phyloP scores from a whole-genome alignment of 2,329 filamentous ascomycete species.

The Microthyrium microscopicum region DNA sequence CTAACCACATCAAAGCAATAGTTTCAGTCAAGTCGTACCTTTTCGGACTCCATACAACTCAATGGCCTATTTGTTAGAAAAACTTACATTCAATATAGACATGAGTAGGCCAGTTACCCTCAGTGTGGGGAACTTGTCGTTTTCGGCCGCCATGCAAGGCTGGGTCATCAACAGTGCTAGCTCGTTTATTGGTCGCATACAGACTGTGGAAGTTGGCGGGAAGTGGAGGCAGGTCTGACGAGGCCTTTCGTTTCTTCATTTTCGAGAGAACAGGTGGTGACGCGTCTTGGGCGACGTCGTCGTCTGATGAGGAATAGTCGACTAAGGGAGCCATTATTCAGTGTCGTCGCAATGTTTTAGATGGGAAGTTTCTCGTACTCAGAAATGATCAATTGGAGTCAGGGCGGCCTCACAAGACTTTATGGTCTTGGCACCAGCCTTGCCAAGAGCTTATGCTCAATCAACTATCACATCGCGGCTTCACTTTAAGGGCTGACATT shows the following conservation, averaged over 20 bases:
- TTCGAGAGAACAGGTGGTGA: neutral
- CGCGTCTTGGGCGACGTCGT: conserved; percentile 10
- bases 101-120: conserved; percentile 86
- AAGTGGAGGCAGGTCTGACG: conserved; percentile 46
- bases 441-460: too few species aligned
- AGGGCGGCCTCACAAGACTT: too few species aligned
- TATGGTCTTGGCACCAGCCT: too few species aligned
- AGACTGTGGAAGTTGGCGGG: conserved; percentile 73
- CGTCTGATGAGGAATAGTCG: conserved; percentile 43
- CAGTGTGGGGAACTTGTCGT: conserved; percentile 65
- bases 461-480: too few species aligned
- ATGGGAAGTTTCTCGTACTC: too few species aligned
- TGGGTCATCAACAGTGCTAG: conserved; percentile 67
- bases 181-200: conserved; percentile 66
- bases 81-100: conserved; percentile 83
- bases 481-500: too few species aligned
- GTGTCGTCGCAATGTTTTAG: too few species aligned
- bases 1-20: conserved; percentile 1
- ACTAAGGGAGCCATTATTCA: too few species aligned
- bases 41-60: too few species aligned
- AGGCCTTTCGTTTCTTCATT: conserved; percentile 10
- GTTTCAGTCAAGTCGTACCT: conserved; percentile 18
- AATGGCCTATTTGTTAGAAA: too few species aligned
- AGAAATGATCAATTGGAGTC: too few species aligned
- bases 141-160: conserved; percentile 71